These are phyloP conservation scores for Chaetomium cochliodes DNA, from an alignment of 495 filamentous ascomycete species.

Conservation along the genomic window DNA sequence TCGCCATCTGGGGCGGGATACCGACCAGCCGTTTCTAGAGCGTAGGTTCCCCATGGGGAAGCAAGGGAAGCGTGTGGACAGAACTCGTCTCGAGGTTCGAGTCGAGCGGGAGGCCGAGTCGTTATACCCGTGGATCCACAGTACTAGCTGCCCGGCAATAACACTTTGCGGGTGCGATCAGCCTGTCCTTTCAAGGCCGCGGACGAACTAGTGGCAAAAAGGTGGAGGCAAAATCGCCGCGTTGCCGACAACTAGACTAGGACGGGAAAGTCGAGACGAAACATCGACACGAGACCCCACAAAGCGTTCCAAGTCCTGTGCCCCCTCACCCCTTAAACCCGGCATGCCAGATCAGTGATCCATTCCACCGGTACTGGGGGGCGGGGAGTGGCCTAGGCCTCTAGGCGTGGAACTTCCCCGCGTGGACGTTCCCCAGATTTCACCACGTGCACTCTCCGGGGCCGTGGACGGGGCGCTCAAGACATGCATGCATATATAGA, in stretches of 20 bases:
- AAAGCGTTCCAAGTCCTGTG: neutral
- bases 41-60: conserved; percentile 5
- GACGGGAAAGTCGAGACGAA: conserved; percentile 1
- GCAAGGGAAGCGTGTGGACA: neutral
- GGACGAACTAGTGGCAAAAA: neutral
- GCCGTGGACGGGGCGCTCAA: neutral
- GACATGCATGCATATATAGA: conserved; percentile 1
- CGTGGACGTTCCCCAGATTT: neutral
- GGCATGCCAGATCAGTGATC: neutral
- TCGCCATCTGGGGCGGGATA: neutral
- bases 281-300: neutral
- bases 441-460: neutral
- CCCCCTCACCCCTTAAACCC: neutral
- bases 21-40: neutral
- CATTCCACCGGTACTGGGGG: neutral
- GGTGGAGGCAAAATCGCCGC: neutral
- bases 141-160: too few species aligned
- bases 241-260: neutral
- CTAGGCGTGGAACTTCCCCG: neutral
- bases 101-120: neutral
- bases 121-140: neutral
- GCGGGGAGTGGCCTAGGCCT: neutral
- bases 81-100: conserved; percentile 4
- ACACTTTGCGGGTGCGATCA: too few species aligned
- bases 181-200: too few species aligned